Evolutionary conservation across 768 basidiomycete genomes (phyloP).

Genomic region (Leccinum boreale): DNA sequence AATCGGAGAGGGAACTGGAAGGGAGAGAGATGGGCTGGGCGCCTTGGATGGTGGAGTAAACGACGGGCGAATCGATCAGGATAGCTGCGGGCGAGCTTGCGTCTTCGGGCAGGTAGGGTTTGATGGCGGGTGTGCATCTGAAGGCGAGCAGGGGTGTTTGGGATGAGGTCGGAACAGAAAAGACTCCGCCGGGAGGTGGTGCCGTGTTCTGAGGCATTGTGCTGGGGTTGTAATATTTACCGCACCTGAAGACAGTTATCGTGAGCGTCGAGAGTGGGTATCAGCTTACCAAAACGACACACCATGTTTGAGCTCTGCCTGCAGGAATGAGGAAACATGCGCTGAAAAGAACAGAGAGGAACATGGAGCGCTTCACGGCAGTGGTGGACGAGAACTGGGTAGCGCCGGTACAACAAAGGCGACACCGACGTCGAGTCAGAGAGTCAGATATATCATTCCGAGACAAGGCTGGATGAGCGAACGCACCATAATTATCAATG

Average conservation of each 20-base stretch:
- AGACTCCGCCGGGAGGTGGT: conserved; percentile 48
- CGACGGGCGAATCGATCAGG: conserved; percentile 51
- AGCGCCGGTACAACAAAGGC: neutral
- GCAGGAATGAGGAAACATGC: conserved; percentile 14
- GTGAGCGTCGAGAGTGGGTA: neutral
- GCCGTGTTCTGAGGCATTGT: conserved; percentile 31
- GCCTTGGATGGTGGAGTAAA: conserved; percentile 42
- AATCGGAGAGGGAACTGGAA: conserved; percentile 23
- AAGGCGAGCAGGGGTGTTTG: conserved; percentile 48
- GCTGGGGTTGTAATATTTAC: conserved; percentile 51
- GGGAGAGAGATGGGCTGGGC: conserved; percentile 42
- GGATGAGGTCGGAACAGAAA: conserved; percentile 38
- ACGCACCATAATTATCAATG: conserved; percentile 3
- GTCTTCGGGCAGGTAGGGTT: conserved; percentile 58
- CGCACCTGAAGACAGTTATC: conserved; percentile 29
- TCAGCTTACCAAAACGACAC: neutral
- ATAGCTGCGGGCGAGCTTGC: conserved; percentile 41
- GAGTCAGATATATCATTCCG: neutral
- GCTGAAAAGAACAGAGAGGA: conserved; percentile 11
- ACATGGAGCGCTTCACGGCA: conserved; percentile 7
- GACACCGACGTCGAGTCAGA: neutral
- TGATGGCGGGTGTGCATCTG: conserved; percentile 55
- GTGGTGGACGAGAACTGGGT: neutral
- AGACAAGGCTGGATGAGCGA: neutral
- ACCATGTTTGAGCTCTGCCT: conserved; percentile 29